Evolutionary conservation across 352 stramenopile species (phyloP).

Genomic region (Globisporangium perplexum): DNA sequence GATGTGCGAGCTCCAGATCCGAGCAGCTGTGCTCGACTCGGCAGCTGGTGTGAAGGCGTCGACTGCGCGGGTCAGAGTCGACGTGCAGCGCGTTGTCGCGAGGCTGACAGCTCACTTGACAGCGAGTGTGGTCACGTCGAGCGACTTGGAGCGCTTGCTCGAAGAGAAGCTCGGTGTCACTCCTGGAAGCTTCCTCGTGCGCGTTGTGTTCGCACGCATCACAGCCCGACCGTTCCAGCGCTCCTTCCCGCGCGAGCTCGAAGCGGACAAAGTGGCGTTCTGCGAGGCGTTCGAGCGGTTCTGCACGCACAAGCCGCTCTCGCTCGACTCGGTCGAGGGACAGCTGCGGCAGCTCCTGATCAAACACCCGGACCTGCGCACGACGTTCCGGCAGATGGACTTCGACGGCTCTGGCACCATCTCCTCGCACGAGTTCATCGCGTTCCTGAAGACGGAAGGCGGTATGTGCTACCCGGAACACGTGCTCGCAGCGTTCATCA

Average conservation of each 20-base stretch:
- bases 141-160: conserved; percentile 20
- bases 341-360: conserved; percentile 26
- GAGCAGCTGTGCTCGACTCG: conserved; percentile 18
- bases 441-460: conserved; percentile 24
- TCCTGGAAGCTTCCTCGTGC: conserved; percentile 15
- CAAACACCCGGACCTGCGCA: conserved; percentile 19
- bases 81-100: conserved; percentile 22
- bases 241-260: conserved; percentile 9
- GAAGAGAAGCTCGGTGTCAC: conserved; percentile 31
- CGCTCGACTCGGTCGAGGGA: conserved; percentile 33
- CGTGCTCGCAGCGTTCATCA: conserved; percentile 31
- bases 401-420: conserved; percentile 29
- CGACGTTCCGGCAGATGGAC: conserved; percentile 27
- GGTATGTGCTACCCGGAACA: conserved; percentile 23
- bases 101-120: conserved; percentile 18
- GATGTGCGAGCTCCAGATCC: conserved; percentile 44
- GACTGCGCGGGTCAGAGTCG: conserved; percentile 12
- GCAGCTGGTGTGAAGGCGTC: conserved; percentile 10
- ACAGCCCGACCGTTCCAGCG: conserved; percentile 13
- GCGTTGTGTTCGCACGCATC: conserved; percentile 30
- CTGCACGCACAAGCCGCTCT: conserved; percentile 21
- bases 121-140: conserved; percentile 11
- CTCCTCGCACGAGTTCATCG: conserved; percentile 21
- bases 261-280: conserved; percentile 8
- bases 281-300: conserved; percentile 25